Evolutionary conservation across 2,329 filamentous ascomycete species (phyloP).

Genomic region (Hypoxylon sp.): DNA sequence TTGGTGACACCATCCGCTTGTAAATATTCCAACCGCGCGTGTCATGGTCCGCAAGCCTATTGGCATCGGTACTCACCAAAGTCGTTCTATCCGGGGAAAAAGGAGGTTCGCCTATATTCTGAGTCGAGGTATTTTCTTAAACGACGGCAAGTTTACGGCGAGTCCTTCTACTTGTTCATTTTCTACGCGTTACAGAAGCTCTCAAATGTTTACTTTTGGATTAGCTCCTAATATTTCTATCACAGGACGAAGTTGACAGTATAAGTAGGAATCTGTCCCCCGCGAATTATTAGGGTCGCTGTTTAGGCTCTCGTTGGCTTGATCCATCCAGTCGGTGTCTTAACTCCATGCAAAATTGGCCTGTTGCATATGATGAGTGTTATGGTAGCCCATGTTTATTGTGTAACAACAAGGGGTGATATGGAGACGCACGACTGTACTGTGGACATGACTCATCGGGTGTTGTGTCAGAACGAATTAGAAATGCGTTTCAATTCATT

Average conservation of each 20-base stretch:
- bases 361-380: not conserved
- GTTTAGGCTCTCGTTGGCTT: not conserved
- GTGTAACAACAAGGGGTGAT: not conserved
- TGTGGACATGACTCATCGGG: not conserved
- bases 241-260: not conserved
- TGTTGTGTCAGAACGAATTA: not conserved
- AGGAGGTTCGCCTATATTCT: not conserved
- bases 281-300: not conserved
- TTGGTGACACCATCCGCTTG: constrained; percentile 40
- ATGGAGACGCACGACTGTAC: not conserved
- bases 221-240: constrained; percentile 4
- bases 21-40: not conserved
- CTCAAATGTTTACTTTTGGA: not conserved
- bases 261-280: not conserved
- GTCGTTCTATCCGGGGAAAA: too few relatives aligned
- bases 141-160: constrained; percentile 2
- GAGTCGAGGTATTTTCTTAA: not conserved
- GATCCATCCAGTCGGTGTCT: not conserved
- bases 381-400: not conserved
- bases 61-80: not conserved
- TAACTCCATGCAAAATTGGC: not conserved
- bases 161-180: constrained; percentile 3
- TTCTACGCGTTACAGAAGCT: not conserved
- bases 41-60: not conserved
- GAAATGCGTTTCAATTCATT: not conserved